A percentile compares a stretch with the other conserved stretches of the same genome.
phyloP scores from a whole-genome alignment of 768 basidiomycete species.

The Kwoniella dejecticola region DNA sequence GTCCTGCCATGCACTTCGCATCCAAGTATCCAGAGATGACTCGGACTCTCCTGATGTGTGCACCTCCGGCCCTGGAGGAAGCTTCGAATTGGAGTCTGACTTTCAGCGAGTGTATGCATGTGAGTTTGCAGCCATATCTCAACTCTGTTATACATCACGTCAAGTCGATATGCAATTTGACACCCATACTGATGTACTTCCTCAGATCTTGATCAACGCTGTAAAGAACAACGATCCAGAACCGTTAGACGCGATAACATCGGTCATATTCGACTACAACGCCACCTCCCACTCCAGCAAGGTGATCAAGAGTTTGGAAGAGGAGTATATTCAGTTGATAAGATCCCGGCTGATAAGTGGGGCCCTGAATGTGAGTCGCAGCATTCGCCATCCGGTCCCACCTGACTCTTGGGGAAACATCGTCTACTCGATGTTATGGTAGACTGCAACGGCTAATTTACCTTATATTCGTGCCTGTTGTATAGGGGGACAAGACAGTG shows the following conservation, averaged over 20 bases:
- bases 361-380: conserved; percentile 1
- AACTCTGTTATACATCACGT: not conserved
- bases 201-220: not conserved
- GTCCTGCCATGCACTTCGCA: conserved; percentile 12
- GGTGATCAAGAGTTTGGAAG: not conserved
- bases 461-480: not conserved
- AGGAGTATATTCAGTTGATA: not conserved
- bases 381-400: too few relatives aligned
- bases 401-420: not conserved
- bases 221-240: not conserved
- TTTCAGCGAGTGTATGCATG: conserved; percentile 9
- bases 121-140: not conserved
- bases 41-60: conserved; percentile 3
- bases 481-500: conserved; percentile 1
- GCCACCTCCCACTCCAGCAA: not conserved
- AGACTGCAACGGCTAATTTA: not conserved
- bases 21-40: not conserved
- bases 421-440: not conserved
- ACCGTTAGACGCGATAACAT: conserved; percentile 5
- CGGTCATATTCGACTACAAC: conserved; percentile 5
- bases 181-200: too few relatives aligned
- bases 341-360: not conserved
- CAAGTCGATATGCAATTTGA: too few relatives aligned
- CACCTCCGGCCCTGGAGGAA: conserved; percentile 4
- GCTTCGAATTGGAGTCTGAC: conserved; percentile 1